Evolutionary conservation across 225 moss, liverwort and hornwort genomes (phyloP), one percentile per base, ranked within the genome.

Genomic region (Sphagnum tenellum): DNA sequence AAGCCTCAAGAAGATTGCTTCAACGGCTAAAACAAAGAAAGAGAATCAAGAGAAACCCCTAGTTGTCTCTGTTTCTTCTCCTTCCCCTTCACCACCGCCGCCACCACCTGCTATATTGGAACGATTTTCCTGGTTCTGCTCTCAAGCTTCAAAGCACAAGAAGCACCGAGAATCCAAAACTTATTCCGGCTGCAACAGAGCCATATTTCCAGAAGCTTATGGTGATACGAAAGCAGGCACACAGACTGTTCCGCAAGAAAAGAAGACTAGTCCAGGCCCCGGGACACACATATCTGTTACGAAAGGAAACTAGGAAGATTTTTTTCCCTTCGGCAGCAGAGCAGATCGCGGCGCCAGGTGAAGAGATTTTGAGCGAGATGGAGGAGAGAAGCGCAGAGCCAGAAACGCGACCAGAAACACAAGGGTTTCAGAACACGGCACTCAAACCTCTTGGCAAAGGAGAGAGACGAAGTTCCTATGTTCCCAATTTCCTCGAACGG

Each of bases 261-360:
- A 57, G 71, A 74, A 69, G 67, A 45, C 45, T 29, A 78, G 44
- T 88, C 93, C 84, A 64, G 89, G 88, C 71, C 93, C 93, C 65
- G 84, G 86, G 78, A 93, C 82, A 76, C 82, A 93, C 89, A 93
- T 93, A 71, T 81, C 81, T 72, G 66, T 75, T 72, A 81, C 54
- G 72, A 71, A 45, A 74, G 71, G 60, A 71, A 72, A 77, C 77
- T 77, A 55, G 77, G 59, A 13, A 74, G 71, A 64, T 69, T 77
- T 4, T 67, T 2, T 7, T 72, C 29, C 29, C 29, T 29, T 29
- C 29, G 29, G 29, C 29, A 29, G 29, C 29, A 29, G 29, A 29
- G 29, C 29, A 29, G 29, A 29, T 29, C 29, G 29, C 29, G 29
- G 29, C 29, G 1, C 29, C 29, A 1, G 29, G 29, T 29, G 29